Conservation (phyloP, 164 flowering plant genomes). For the Vitis labrusca region DNA sequence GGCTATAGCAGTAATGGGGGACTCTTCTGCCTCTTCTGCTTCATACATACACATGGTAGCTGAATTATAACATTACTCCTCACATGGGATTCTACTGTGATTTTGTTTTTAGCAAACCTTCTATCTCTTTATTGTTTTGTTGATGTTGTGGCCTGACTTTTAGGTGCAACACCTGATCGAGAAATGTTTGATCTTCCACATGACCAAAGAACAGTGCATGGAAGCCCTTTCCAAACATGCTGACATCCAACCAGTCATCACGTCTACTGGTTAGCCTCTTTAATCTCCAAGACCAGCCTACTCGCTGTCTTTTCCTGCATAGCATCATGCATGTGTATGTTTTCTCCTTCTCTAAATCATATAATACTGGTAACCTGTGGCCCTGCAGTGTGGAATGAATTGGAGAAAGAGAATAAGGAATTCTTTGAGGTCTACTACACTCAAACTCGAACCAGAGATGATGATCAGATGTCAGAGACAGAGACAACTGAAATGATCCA, state of each 20-base stretch:
- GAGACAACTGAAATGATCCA: slow-evolving; percentile 58
- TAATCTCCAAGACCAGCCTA: too few relatives aligned
- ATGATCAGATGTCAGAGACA: slow-evolving; percentile 42
- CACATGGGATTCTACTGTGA: too few relatives aligned
- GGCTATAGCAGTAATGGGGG: slow-evolving; percentile 33
- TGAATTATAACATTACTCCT: too few relatives aligned
- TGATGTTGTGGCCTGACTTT: background rate
- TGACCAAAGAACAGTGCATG: slow-evolving; percentile 87
- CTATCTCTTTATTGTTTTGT: too few relatives aligned
- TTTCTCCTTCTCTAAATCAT: too few relatives aligned
- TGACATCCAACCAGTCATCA: slow-evolving; percentile 77
- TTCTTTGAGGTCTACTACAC: slow-evolving; percentile 70
- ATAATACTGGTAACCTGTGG: too few relatives aligned
- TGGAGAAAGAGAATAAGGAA: slow-evolving; percentile 88
- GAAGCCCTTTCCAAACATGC: slow-evolving; percentile 92
- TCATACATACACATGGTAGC: slow-evolving; percentile 61
- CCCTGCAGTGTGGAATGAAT: slow-evolving; percentile 78
- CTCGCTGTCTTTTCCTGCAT: too few relatives aligned
- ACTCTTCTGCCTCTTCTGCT: slow-evolving; percentile 33
- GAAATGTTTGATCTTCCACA: slow-evolving; percentile 74
- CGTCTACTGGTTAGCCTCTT: slow-evolving; percentile 66
- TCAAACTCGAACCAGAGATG: slow-evolving; percentile 28
- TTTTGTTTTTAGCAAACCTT: background rate
- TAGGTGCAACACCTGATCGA: slow-evolving; percentile 94
- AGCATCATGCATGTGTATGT: too few relatives aligned